phyloP scores from a whole-genome alignment of 2,329 filamentous ascomycete species.

The Claviceps sp. region DNA sequence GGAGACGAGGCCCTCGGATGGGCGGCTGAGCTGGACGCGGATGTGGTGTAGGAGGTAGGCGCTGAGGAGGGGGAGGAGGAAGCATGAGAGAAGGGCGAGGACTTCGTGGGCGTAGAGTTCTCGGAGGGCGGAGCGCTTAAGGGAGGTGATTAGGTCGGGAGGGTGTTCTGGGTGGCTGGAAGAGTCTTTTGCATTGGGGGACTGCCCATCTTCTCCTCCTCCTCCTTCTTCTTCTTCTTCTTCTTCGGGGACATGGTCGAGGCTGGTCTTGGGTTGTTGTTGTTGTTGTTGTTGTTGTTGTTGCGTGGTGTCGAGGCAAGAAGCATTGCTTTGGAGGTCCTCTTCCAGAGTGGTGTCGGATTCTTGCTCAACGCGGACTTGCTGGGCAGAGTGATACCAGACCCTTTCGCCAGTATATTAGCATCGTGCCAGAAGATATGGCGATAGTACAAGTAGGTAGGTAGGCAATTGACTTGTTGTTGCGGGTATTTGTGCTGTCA shows the following conservation, averaged over 20 bases:
- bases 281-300: slow-evolving; percentile 28
- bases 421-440: no score
- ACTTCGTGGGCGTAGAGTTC: slow-evolving; percentile 67
- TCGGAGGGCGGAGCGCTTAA: slow-evolving; percentile 30
- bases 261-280: slow-evolving; percentile 26
- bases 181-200: not conserved
- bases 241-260: slow-evolving; percentile 20
- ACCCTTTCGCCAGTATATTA: slow-evolving; percentile 31
- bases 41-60: slow-evolving; percentile 75
- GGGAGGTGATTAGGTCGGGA: slow-evolving; percentile 12
- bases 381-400: slow-evolving; percentile 63
- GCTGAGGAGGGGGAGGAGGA: slow-evolving; percentile 63
- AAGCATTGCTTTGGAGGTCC: not conserved
- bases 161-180: slow-evolving; percentile 1
- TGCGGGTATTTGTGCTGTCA: no score
- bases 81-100: slow-evolving; percentile 63
- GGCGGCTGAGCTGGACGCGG: slow-evolving; percentile 65
- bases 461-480: no score
- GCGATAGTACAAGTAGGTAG: no score
- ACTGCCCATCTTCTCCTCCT: not conserved
- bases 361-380: slow-evolving; percentile 42
- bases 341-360: slow-evolving; percentile 9
- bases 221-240: not conserved
- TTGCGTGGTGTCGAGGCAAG: slow-evolving; percentile 23
- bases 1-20: slow-evolving; percentile 76